phyloP scores from a whole-genome alignment of 441 rosid genomes.

The Gossypium gossypioides region DNA sequence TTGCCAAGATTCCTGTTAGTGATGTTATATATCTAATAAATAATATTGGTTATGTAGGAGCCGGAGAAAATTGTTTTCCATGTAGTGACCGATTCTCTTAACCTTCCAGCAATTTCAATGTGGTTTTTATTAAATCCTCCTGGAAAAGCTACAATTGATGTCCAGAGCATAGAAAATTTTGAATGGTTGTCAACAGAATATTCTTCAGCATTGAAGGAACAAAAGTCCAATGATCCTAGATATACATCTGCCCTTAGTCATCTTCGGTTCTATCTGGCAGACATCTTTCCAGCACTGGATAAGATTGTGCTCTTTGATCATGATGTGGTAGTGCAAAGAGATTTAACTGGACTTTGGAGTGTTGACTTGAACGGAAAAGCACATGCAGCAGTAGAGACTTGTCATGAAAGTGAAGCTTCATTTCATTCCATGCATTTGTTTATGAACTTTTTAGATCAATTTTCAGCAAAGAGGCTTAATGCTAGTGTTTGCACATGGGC shows the following conservation, averaged over 20 bases:
- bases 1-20: background rate
- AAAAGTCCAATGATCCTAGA: conserved; percentile 54
- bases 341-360: conserved; percentile 60
- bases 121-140: conserved; percentile 78
- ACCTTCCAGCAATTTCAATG: conserved; percentile 79
- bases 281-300: conserved; percentile 56
- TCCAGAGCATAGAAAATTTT: conserved; percentile 58
- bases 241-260: conserved; percentile 62
- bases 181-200: conserved; percentile 42
- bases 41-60: conserved; percentile 41
- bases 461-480: conserved; percentile 47
- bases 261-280: conserved; percentile 79
- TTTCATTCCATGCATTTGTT: conserved; percentile 51
- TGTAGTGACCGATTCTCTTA: conserved; percentile 73
- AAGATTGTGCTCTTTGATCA: conserved; percentile 78
- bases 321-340: conserved; percentile 81
- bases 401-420: conserved; percentile 49
- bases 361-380: conserved; percentile 70
- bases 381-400: conserved; percentile 79
- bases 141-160: conserved; percentile 50
- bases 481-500: conserved; percentile 78
- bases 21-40: conserved; percentile 5
- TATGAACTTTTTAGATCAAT: conserved; percentile 63
- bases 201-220: conserved; percentile 41
- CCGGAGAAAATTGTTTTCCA: conserved; percentile 68